Evolutionary conservation across 768 basidiomycete species (phyloP).

Genomic region (Termitomyces sp.): DNA sequence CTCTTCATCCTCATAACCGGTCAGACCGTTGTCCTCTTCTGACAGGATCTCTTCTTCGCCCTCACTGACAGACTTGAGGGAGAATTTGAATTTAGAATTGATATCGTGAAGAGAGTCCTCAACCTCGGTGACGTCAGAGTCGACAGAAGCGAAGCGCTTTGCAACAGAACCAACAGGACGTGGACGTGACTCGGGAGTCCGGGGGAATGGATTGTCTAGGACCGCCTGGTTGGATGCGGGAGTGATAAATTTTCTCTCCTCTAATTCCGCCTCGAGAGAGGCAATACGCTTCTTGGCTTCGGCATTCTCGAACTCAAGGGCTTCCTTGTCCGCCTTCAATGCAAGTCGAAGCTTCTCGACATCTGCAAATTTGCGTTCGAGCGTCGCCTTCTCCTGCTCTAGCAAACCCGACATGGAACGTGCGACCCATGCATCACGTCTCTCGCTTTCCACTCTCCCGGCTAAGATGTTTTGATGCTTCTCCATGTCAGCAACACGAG

Average conservation of each 20-base stretch:
- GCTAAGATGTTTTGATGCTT: slow-evolving; percentile 59
- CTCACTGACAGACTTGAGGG: slow-evolving; percentile 54
- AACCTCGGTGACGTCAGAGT: slow-evolving; percentile 65
- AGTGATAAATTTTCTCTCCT: slow-evolving; percentile 21
- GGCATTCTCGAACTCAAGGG: slow-evolving; percentile 29
- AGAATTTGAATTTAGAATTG: slow-evolving; percentile 33
- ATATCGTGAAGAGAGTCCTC: slow-evolving; percentile 44
- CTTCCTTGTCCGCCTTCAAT: slow-evolving; percentile 24
- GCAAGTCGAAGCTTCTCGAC: slow-evolving; percentile 24
- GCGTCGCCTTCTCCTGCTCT: slow-evolving; percentile 58
- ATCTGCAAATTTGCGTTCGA: slow-evolving; percentile 43
- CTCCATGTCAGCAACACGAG: slow-evolving; percentile 71
- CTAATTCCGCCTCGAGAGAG: slow-evolving; percentile 50
- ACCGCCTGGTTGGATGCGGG: slow-evolving; percentile 20
- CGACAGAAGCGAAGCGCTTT: slow-evolving; percentile 49
- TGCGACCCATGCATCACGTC: slow-evolving; percentile 81
- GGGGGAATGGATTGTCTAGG: slow-evolving; percentile 42
- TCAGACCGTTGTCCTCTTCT: slow-evolving; percentile 53
- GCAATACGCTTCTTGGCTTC: slow-evolving; percentile 25
- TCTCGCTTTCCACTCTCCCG: slow-evolving; percentile 68
- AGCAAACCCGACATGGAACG: slow-evolving; percentile 62
- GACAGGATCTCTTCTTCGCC: slow-evolving; percentile 36
- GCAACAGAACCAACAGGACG: slow-evolving; percentile 19
- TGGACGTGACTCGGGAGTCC: slow-evolving; percentile 23
- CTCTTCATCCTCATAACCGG: slow-evolving; percentile 67